A percentile compares a stretch with the other conserved stretches of the same genome.
Conservation (phyloP, 192 early-diverging fungal species). For the Coemansia sp. region DNA sequence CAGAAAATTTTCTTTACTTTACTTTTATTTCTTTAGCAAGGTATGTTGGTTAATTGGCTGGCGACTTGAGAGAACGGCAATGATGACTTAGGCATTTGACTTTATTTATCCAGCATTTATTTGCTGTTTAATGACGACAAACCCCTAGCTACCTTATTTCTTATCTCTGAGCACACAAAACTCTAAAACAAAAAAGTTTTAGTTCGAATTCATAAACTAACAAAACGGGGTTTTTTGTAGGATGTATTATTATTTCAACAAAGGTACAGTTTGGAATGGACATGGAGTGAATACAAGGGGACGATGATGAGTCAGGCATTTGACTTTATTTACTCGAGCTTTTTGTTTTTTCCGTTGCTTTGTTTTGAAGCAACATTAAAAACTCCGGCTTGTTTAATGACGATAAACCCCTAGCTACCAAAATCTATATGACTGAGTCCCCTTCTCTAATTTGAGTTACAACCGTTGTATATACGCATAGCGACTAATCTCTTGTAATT, state of each 20-base stretch:
- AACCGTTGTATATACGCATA: too few relatives aligned
- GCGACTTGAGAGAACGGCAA: not conserved
- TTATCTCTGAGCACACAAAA: not conserved
- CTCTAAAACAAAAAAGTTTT: too few relatives aligned
- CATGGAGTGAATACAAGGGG: too few relatives aligned
- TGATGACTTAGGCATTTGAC: constrained; percentile 11
- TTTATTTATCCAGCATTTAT: constrained; percentile 3
- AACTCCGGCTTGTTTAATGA: not conserved
- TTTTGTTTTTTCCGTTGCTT: not conserved
- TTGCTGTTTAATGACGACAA: constrained; percentile 7
- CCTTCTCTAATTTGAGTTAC: too few relatives aligned
- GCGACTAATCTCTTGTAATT: too few relatives aligned
- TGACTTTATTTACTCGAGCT: constrained; percentile 7
- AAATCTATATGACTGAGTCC: constrained; percentile 2
- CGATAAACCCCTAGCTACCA: constrained; percentile 8
- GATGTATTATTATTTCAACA: too few relatives aligned
- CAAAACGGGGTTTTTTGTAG: too few relatives aligned
- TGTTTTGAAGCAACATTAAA: constrained; percentile 2
- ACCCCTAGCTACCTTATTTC: constrained; percentile 3
- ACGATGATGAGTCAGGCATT: constrained; percentile 11
- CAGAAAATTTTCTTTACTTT: not conserved
- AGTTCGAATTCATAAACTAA: not conserved
- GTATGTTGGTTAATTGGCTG: not conserved
- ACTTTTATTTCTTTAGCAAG: not conserved
- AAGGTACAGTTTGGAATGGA: too few relatives aligned